Evolutionary conservation across 2,329 filamentous ascomycete genomes (phyloP), one percentile per base, ranked within the genome.

Genomic region (Colletotrichum sansevieriae): DNA sequence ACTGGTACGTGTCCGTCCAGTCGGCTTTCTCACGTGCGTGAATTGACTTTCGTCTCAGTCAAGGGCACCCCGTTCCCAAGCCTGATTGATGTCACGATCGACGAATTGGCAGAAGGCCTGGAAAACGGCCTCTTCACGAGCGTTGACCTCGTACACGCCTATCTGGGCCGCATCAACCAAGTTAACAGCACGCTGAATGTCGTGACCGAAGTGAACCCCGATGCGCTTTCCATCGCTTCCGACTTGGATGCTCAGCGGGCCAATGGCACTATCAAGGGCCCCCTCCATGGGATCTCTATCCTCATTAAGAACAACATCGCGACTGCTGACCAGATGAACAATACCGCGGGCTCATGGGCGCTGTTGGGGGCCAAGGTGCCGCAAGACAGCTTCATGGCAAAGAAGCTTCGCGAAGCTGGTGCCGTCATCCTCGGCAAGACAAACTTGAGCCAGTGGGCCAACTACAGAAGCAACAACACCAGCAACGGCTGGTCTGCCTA

Each of bases 291-390:
- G 2, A 83, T 91, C 2, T 89, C 89, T 0, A 85, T 91, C 47
- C 77, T 91, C 3, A 83, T 91, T 78, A 91, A 91, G 78, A 87
- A 90, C 77, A 90, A 89, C 75, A 90, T 90, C 67, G 88, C 85
- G 29, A 91, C 89, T 0, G 75, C 78, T 1, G 88, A 90, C 74
- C 75, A 82, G 70, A 88, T 89, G 86, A 85, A 88, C 74, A 90
- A 87, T 63, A 88, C 75, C 29, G 77, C 87, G 13, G 89, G 89
- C 6, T 91, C 88, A 0, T 88, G 83, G 71, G 83, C 86, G 10
- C 79, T 91, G 0, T 73, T 87, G 0, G 87, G 87, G 2, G 84
- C 88, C 15, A 85, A 82, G 64, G 82, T 87, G 0, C 83, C 84
- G 3, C 76, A 78, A 29, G 89, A 91, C 71, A 83, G 86, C n/a